phyloP scores from a whole-genome alignment of 148 eudicot genomes.

The Camellia japonica region DNA sequence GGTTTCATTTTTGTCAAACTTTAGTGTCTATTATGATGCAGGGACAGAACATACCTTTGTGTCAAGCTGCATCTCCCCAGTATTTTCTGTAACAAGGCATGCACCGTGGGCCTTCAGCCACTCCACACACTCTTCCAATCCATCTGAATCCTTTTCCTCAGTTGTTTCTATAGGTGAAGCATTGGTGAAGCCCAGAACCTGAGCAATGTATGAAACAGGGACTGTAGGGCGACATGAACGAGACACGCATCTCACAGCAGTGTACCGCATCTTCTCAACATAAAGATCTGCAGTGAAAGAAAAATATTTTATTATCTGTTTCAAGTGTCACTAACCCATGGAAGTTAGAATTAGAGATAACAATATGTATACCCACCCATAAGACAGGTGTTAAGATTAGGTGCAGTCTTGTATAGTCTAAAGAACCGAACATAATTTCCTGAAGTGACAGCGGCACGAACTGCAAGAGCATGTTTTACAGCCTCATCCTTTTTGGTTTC shows the following conservation, averaged over 20 bases:
- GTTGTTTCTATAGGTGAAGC: slow-evolving; percentile 37
- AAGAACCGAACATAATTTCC: slow-evolving; percentile 87
- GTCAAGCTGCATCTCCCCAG: slow-evolving; percentile 77
- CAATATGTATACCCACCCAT: slow-evolving; percentile 62
- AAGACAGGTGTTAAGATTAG: slow-evolving; percentile 70
- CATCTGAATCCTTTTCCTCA: slow-evolving; percentile 60
- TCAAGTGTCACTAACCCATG: not conserved
- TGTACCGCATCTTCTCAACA: slow-evolving; percentile 87
- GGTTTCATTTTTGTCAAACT: not conserved
- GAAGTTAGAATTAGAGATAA: slow-evolving; percentile 1
- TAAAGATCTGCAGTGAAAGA: slow-evolving; percentile 59
- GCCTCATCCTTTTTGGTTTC: slow-evolving; percentile 72
- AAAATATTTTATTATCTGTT: not conserved
- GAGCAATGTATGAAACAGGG: slow-evolving; percentile 72
- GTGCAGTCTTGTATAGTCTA: slow-evolving; percentile 81
- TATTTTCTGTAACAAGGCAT: slow-evolving; percentile 57
- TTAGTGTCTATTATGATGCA: not conserved
- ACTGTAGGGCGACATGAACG: slow-evolving; percentile 92
- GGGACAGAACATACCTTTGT: slow-evolving; percentile 58
- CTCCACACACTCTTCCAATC: slow-evolving; percentile 80
- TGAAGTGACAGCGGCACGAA: slow-evolving; percentile 81
- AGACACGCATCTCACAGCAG: slow-evolving; percentile 81
- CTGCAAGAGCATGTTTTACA: slow-evolving; percentile 89
- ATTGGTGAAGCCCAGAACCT: slow-evolving; percentile 69
- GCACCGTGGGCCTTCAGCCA: slow-evolving; percentile 98